These are phyloP conservation scores for Trichaptum fuscoviolaceum DNA, from an alignment of 768 basidiomycete species.

Conservation along the genomic window DNA sequence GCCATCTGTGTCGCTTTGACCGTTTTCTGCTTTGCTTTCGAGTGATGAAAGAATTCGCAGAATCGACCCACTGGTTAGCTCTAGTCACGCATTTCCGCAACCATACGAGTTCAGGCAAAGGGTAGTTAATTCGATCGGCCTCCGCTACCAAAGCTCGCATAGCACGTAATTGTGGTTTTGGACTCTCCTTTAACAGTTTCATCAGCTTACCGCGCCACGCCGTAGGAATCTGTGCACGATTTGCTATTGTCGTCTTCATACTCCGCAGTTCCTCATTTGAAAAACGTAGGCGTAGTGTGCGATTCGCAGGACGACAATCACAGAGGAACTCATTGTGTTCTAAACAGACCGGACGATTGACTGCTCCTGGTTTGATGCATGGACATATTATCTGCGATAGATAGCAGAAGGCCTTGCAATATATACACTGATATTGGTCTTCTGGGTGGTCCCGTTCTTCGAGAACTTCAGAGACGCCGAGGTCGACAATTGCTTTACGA, in stretches of 20 bases:
- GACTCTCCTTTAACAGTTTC: slow-evolving; percentile 60
- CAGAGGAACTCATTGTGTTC: slow-evolving; percentile 82
- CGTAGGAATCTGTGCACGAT: slow-evolving; percentile 67
- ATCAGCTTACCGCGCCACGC: slow-evolving; percentile 72
- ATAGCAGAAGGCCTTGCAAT: slow-evolving; percentile 94
- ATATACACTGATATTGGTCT: slow-evolving; percentile 91
- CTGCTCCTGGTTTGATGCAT: slow-evolving; percentile 37
- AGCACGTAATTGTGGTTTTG: slow-evolving; percentile 67
- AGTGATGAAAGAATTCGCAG: slow-evolving; percentile 70
- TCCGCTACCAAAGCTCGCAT: slow-evolving; percentile 82
- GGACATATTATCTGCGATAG: slow-evolving; percentile 85
- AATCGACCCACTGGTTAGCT: slow-evolving; percentile 87
- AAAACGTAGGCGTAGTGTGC: slow-evolving; percentile 72
- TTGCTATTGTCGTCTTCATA: slow-evolving; percentile 56
- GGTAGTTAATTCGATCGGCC: slow-evolving; percentile 79
- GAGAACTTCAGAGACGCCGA: slow-evolving; percentile 60
- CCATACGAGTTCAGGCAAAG: slow-evolving; percentile 62
- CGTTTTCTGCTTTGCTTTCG: slow-evolving; percentile 79
- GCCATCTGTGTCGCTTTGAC: slow-evolving; percentile 56
- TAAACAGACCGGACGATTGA: slow-evolving; percentile 73
- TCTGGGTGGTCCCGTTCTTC: slow-evolving; percentile 81
- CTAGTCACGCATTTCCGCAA: slow-evolving; percentile 75
- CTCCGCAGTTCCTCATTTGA: slow-evolving; percentile 73
- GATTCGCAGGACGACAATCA: slow-evolving; percentile 49
- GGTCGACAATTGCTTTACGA: slow-evolving; percentile 55